phyloP scores from a whole-genome alignment of 805 yeast species.

The Kuraishia capsulata region DNA sequence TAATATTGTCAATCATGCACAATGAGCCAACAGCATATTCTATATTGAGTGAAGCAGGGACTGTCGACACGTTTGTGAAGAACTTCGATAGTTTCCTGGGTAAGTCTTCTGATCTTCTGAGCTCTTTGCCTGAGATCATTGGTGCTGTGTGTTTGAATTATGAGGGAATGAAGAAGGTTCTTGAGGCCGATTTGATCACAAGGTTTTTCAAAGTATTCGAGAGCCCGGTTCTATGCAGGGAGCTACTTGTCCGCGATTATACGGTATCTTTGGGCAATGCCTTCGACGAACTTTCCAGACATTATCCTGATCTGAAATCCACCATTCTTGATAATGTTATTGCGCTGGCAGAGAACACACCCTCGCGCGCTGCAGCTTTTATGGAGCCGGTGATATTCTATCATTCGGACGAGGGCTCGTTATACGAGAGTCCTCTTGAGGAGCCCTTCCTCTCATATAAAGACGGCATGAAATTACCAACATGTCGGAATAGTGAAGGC shows the following conservation, averaged over 20 bases:
- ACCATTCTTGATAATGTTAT: slow-evolving; percentile 40
- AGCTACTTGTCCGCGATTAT: slow-evolving; percentile 42
- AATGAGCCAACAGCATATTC: slow-evolving; percentile 87
- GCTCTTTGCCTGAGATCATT: slow-evolving; percentile 61
- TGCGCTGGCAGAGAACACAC: slow-evolving; percentile 33
- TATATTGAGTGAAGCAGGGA: slow-evolving; percentile 68
- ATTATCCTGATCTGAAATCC: slow-evolving; percentile 67
- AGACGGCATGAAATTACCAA: not conserved
- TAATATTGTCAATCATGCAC: slow-evolving; percentile 65
- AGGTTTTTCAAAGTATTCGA: slow-evolving; percentile 43
- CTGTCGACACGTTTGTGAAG: slow-evolving; percentile 55
- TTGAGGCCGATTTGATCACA: slow-evolving; percentile 26
- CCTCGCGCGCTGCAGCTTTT: slow-evolving; percentile 19
- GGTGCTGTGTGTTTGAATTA: slow-evolving; percentile 78
- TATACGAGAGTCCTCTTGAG: not conserved
- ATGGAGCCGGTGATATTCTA: slow-evolving; percentile 13
- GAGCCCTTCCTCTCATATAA: not conserved
- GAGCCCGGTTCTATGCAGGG: slow-evolving; percentile 39
- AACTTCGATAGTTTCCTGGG: slow-evolving; percentile 47
- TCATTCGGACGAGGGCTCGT: slow-evolving; percentile 22
- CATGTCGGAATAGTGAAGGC: slow-evolving; percentile 43
- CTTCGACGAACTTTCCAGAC: slow-evolving; percentile 76
- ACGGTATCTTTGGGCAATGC: slow-evolving; percentile 52
- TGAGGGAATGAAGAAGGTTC: slow-evolving; percentile 56
- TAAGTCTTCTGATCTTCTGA: slow-evolving; percentile 48